Evolutionary conservation across 345 rosid genomes (phyloP).

Genomic region (Brassica nigra): DNA sequence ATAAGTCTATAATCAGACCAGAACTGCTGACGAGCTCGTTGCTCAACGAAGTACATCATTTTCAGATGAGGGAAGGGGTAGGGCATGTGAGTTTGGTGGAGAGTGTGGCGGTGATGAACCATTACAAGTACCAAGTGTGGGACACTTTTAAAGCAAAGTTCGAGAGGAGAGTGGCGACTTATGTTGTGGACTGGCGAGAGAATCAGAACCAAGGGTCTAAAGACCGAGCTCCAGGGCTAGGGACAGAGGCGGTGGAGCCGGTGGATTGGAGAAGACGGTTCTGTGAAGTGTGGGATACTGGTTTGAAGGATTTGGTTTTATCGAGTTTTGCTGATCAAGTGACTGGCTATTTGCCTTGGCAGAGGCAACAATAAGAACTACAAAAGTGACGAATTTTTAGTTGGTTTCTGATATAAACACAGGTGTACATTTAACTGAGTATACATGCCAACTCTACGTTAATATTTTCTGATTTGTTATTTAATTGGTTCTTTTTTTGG

Average conservation of each 20-base stretch:
- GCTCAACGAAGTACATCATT: slow-evolving; percentile 91
- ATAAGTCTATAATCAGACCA: slow-evolving; percentile 75
- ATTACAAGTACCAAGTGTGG: slow-evolving; percentile 98
- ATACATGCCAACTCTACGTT: neutral
- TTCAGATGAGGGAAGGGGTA: slow-evolving; percentile 58
- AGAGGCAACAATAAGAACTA: slow-evolving; percentile 44
- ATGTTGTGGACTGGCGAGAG: slow-evolving; percentile 94
- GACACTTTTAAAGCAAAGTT: slow-evolving; percentile 85
- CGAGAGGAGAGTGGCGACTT: slow-evolving; percentile 86
- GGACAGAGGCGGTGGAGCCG: slow-evolving; percentile 89
- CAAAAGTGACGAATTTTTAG: neutral
- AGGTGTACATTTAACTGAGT: slow-evolving; percentile 17
- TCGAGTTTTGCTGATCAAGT: slow-evolving; percentile 73
- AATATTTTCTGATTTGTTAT: slow-evolving; percentile 8
- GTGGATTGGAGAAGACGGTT: slow-evolving; percentile 70
- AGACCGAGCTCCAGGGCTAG: slow-evolving; percentile 94
- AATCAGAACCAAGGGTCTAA: slow-evolving; percentile 86
- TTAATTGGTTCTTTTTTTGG: neutral
- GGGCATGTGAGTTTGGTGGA: slow-evolving; percentile 66
- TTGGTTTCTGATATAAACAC: slow-evolving; percentile 11
- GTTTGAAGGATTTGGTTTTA: slow-evolving; percentile 74
- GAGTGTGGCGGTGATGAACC: slow-evolving; percentile 69
- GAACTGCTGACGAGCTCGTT: slow-evolving; percentile 63
- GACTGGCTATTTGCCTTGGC: slow-evolving; percentile 78
- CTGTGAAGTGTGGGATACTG: slow-evolving; percentile 97